These are phyloP conservation scores for Calocybe cyanea DNA, from an alignment of 768 basidiomycete species.

Conservation along the genomic window DNA sequence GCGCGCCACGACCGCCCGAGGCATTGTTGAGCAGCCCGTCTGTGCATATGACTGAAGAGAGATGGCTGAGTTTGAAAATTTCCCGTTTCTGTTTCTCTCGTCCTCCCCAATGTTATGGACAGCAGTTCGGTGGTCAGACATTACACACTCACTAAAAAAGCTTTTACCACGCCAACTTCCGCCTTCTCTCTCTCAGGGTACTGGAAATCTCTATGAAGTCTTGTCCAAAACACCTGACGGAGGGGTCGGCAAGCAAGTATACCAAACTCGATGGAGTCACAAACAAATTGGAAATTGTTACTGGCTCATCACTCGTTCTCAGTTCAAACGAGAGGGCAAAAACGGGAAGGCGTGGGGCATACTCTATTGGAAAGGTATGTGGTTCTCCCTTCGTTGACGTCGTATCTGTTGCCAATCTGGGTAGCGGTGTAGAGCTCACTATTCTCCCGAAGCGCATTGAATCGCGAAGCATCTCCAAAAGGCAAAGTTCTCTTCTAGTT, in stretches of 20 bases:
- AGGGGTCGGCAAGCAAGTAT: slow-evolving; percentile 63
- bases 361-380: slow-evolving; percentile 74
- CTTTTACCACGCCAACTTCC: slow-evolving; percentile 58
- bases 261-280: slow-evolving; percentile 70
- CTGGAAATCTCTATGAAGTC: slow-evolving; percentile 69
- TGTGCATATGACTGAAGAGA: slow-evolving; percentile 8
- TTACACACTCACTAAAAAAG: slow-evolving; percentile 43
- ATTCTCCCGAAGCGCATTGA: slow-evolving; percentile 45
- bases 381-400: neutral
- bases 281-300: slow-evolving; percentile 67
- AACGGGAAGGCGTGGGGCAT: slow-evolving; percentile 85
- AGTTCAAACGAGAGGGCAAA: slow-evolving; percentile 66
- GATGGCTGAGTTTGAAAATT: slow-evolving; percentile 23
- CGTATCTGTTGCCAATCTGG: slow-evolving; percentile 1
- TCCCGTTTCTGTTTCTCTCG: too few relatives aligned
- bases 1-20: slow-evolving; percentile 15
- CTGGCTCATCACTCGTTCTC: slow-evolving; percentile 71
- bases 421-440: too few relatives aligned
- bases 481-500: too few relatives aligned
- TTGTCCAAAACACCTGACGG: slow-evolving; percentile 65
- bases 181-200: slow-evolving; percentile 50
- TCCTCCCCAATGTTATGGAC: slow-evolving; percentile 33
- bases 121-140: slow-evolving; percentile 22
- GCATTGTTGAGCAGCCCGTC: slow-evolving; percentile 21
- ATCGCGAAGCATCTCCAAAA: too few relatives aligned